A percentile compares a stretch with the other conserved stretches of the same genome.
Evolutionary conservation across 352 stramenopile genomes (phyloP).

Genomic region (Phytophthora europaea): DNA sequence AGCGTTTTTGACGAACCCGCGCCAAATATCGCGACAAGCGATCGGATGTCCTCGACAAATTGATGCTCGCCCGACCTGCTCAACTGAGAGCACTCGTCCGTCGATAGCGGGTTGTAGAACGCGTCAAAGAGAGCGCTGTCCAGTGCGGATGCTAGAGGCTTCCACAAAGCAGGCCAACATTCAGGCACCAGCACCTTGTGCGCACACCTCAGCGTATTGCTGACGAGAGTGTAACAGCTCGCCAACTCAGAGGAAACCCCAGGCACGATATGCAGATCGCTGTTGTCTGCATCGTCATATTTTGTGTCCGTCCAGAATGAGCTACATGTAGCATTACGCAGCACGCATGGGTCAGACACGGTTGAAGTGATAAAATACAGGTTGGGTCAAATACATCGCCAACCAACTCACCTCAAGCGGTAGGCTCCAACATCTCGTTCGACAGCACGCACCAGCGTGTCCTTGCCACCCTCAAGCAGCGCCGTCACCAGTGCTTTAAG

Average conservation of each 20-base stretch:
- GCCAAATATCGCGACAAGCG: slow-evolving; percentile 48
- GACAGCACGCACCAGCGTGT: slow-evolving; percentile 34
- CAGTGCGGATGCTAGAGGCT: slow-evolving; percentile 44
- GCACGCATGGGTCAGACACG: slow-evolving; percentile 20
- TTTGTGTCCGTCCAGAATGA: slow-evolving; percentile 34
- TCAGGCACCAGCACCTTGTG: slow-evolving; percentile 37
- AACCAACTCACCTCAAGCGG: slow-evolving; percentile 29
- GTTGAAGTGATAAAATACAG: background rate
- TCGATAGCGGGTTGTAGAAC: slow-evolving; percentile 29
- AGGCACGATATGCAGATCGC: slow-evolving; percentile 11
- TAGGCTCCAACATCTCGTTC: slow-evolving; percentile 52
- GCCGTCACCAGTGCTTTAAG: slow-evolving; percentile 47
- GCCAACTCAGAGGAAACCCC: slow-evolving; percentile 53
- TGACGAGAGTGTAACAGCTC: slow-evolving; percentile 39
- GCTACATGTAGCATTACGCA: slow-evolving; percentile 20
- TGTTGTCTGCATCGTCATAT: slow-evolving; percentile 24
- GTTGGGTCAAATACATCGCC: background rate
- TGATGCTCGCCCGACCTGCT: slow-evolving; percentile 39
- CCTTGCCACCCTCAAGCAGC: slow-evolving; percentile 42
- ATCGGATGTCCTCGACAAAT: slow-evolving; percentile 53
- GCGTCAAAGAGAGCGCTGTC: slow-evolving; percentile 51
- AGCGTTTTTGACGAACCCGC: slow-evolving; percentile 38
- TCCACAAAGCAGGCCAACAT: slow-evolving; percentile 43
- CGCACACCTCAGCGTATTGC: slow-evolving; percentile 36
- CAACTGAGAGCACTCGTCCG: slow-evolving; percentile 23